These are phyloP conservation scores for Penicillium arizonense DNA, from an alignment of 495 filamentous ascomycete species.

Conservation along the genomic window DNA sequence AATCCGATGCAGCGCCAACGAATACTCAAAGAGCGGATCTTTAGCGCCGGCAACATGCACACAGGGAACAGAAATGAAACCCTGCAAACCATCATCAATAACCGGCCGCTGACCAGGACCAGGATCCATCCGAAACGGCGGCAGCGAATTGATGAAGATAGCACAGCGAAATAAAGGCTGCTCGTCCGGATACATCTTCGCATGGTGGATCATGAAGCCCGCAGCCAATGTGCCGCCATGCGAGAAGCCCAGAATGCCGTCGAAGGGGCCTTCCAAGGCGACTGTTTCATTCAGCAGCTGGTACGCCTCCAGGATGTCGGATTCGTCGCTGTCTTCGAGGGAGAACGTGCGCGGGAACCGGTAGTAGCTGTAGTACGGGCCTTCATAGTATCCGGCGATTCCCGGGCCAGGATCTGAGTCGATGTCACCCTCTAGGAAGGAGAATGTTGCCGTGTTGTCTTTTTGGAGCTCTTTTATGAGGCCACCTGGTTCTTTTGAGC, in stretches of 20 bases:
- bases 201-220: conserved; percentile 32
- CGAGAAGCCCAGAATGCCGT: conserved; percentile 38
- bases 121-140: conserved; percentile 31
- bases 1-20: conserved; percentile 27
- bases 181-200: conserved; percentile 21
- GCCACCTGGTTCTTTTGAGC: conserved; percentile 15
- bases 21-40: conserved; percentile 28
- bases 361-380: conserved; percentile 38
- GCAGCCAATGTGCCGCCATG: conserved; percentile 36
- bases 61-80: conserved; percentile 25
- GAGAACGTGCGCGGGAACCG: conserved; percentile 28
- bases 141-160: conserved; percentile 35
- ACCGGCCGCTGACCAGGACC: conserved; percentile 21
- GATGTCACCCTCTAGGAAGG: conserved; percentile 33
- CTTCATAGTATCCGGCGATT: conserved; percentile 32
- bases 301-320: conserved; percentile 28
- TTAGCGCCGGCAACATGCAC: conserved; percentile 28
- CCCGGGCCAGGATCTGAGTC: conserved; percentile 32
- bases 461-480: conserved; percentile 28
- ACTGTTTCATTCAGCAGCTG: conserved; percentile 29
- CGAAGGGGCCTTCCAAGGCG: conserved; percentile 36
- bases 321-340: conserved; percentile 19
- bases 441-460: conserved; percentile 34
- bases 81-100: conserved; percentile 21
- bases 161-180: conserved; percentile 31